Conservation (phyloP, 768 basidiomycete genomes). For the Boletus edulis region DNA sequence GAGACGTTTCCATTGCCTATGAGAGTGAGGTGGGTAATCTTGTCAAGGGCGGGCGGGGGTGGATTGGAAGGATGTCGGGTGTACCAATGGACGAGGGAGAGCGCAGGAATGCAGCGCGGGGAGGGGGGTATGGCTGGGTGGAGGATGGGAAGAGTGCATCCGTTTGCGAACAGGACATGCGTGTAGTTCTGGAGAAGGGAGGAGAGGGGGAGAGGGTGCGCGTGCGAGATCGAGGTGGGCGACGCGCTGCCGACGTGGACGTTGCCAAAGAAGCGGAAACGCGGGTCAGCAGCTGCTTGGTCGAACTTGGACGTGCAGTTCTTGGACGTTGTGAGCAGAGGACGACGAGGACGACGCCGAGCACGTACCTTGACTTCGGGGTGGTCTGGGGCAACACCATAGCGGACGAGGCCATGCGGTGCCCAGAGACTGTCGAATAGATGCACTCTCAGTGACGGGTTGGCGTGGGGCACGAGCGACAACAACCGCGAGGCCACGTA, state of each 20-base stretch:
- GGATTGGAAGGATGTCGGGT: conserved; percentile 81
- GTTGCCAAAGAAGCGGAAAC: conserved; percentile 91
- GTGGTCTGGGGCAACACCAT: conserved; percentile 97
- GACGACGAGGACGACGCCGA: neutral
- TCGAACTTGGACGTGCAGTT: conserved; percentile 98
- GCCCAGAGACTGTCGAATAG: conserved; percentile 92
- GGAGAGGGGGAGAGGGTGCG: conserved; percentile 55
- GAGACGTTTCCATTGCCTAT: conserved; percentile 97
- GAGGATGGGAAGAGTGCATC: conserved; percentile 65
- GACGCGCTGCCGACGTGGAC: conserved; percentile 53
- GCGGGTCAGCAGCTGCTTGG: conserved; percentile 67
- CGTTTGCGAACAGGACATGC: conserved; percentile 84
- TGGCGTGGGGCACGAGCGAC: conserved; percentile 46
- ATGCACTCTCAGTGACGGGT: conserved; percentile 58
- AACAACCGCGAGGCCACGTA: conserved; percentile 90
- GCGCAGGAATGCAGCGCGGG: conserved; percentile 62
- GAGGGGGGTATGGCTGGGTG: conserved; percentile 52
- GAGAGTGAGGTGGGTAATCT: conserved; percentile 68
- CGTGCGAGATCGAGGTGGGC: conserved; percentile 46
- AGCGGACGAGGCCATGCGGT: conserved; percentile 92
- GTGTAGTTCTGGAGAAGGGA: conserved; percentile 73
- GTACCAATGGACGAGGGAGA: conserved; percentile 94
- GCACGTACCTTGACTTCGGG: conserved; percentile 86
- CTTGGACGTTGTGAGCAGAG: conserved; percentile 39
- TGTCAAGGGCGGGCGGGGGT: conserved; percentile 61